These are phyloP conservation scores for Meyerozyma athensensis DNA, from an alignment of 1,139 yeast species.

Conservation along the genomic window DNA sequence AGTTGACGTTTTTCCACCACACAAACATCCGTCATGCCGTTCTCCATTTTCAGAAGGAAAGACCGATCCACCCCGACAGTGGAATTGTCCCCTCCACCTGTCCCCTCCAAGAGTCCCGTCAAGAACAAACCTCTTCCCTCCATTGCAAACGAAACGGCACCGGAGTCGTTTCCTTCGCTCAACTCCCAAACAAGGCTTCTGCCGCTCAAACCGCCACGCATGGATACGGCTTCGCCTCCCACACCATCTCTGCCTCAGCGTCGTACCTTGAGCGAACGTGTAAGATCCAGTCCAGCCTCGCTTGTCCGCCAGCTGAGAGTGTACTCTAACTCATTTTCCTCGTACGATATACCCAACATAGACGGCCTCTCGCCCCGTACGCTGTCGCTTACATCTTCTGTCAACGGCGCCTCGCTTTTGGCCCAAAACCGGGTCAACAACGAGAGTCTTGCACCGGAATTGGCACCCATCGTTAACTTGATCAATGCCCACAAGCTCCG, in stretches of 20 bases:
- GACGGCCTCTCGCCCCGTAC: constrained; percentile 10
- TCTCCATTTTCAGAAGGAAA: neutral
- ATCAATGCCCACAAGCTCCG: constrained; percentile 39
- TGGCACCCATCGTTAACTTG: constrained; percentile 39
- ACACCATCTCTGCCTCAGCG: constrained; percentile 2
- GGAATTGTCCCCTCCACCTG: constrained; percentile 1
- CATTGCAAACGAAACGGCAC: constrained; percentile 1
- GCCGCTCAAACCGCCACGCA: neutral
- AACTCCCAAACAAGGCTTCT: neutral
- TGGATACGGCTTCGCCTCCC: neutral
- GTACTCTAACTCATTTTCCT: constrained; percentile 19
- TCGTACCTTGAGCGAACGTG: constrained; percentile 24
- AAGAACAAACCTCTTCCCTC: neutral
- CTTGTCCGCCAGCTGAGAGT: constrained; percentile 35
- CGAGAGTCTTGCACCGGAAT: constrained; percentile 33
- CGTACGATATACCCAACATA: constrained; percentile 9
- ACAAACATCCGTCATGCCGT: no score
- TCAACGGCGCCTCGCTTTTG: constrained; percentile 7
- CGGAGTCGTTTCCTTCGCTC: neutral
- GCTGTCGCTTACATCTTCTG: constrained; percentile 5
- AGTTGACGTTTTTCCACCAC: no score
- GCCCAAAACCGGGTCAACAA: constrained; percentile 20
- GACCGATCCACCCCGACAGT: neutral
- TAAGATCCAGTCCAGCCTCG: constrained; percentile 35
- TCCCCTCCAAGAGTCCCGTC: neutral